Conservation (phyloP, 2,329 filamentous ascomycete species). For the Cephalotrichum gorgonifer region DNA sequence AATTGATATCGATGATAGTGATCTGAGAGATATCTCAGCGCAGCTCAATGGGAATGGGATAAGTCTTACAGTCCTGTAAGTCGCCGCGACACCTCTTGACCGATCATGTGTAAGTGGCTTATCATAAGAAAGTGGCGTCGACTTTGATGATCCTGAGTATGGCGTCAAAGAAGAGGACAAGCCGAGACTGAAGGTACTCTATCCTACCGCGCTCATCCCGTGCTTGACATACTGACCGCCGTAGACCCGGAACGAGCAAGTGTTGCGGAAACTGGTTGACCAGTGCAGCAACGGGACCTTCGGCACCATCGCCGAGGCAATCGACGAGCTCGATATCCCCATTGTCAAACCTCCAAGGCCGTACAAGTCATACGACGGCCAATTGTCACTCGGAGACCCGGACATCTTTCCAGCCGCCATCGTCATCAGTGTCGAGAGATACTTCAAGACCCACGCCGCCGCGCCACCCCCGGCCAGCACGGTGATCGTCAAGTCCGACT, state of each 20-base stretch:
- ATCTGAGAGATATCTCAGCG: slow-evolving; percentile 55
- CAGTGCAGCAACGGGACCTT: slow-evolving; percentile 59
- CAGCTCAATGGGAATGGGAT: slow-evolving; percentile 71
- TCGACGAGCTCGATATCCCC: slow-evolving; percentile 69
- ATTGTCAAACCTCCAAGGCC: slow-evolving; percentile 66
- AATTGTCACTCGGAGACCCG: slow-evolving; percentile 69
- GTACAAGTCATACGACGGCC: slow-evolving; percentile 69
- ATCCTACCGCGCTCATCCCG: not conserved
- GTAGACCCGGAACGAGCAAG: slow-evolving; percentile 54
- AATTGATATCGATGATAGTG: slow-evolving; percentile 55
- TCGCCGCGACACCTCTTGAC: slow-evolving; percentile 11
- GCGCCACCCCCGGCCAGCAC: slow-evolving; percentile 65
- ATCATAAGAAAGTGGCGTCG: slow-evolving; percentile 54
- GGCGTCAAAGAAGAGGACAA: slow-evolving; percentile 92
- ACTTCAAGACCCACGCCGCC: slow-evolving; percentile 74
- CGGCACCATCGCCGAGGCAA: slow-evolving; percentile 78
- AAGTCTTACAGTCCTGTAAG: slow-evolving; percentile 68
- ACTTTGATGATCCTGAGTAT: slow-evolving; percentile 86
- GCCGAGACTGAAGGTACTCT: slow-evolving; percentile 50
- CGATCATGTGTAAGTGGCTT: not conserved
- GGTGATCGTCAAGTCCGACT: slow-evolving; percentile 52
- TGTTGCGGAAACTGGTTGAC: slow-evolving; percentile 55
- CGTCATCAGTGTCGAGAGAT: slow-evolving; percentile 79
- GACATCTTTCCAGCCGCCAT: slow-evolving; percentile 64
- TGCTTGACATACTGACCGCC: not conserved